These are phyloP conservation scores for Spathaspora boniae DNA, from an alignment of 805 yeast species.

Conservation along the genomic window DNA sequence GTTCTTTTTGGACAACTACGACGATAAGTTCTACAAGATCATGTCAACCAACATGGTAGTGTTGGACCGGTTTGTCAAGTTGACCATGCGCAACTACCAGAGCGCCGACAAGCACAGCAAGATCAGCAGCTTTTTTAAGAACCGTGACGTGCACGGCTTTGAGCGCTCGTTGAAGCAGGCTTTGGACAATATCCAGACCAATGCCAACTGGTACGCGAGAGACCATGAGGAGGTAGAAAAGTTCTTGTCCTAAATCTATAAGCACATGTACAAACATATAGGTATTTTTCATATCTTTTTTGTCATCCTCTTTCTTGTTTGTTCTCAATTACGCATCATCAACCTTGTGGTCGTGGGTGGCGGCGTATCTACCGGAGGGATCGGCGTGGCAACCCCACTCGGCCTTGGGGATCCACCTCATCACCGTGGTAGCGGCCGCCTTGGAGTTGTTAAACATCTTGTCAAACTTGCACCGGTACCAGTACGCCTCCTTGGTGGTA, in stretches of 20 bases:
- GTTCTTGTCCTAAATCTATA: conserved; percentile 7
- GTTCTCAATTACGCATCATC: no score
- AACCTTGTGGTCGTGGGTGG: conserved; percentile 69
- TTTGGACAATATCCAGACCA: conserved; percentile 50
- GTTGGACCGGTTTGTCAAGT: conserved; percentile 44
- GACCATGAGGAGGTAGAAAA: conserved; percentile 38
- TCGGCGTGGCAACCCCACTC: conserved; percentile 99
- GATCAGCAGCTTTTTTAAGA: conserved; percentile 26
- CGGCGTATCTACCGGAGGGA: conserved; percentile 96
- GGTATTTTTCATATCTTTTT: no score
- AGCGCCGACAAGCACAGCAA: conserved; percentile 30
- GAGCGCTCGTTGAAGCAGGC: conserved; percentile 57
- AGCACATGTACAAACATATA: no score
- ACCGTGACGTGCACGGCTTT: conserved; percentile 40
- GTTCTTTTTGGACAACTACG: conserved; percentile 48
- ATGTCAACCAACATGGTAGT: conserved; percentile 51
- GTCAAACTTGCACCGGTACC: conserved; percentile 97
- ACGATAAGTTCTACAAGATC: conserved; percentile 34
- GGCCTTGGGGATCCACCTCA: conserved; percentile 99
- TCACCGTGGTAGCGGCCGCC: conserved; percentile 93
- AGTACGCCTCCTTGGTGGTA: conserved; percentile 97
- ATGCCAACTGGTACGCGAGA: conserved; percentile 49
- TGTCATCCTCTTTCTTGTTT: no score
- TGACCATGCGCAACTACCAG: conserved; percentile 38
- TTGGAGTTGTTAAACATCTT: conserved; percentile 72